Conservation (phyloP, 2,329 filamentous ascomycete genomes). For the Pseudogymnoascus sp. region DNA sequence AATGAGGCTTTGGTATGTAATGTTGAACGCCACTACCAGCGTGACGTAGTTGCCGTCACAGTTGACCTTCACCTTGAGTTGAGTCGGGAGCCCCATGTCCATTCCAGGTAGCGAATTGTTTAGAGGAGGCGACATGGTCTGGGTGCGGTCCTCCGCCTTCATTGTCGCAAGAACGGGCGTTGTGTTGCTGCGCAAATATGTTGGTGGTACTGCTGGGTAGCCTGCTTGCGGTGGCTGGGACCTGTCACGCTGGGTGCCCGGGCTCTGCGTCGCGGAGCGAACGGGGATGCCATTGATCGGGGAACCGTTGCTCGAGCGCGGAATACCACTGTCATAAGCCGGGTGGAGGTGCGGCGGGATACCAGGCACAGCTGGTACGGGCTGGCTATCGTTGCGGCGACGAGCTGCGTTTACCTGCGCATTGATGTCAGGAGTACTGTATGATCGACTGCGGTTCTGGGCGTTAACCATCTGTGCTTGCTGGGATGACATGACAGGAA, state of each 20-base stretch:
- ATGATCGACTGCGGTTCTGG: slow-evolving; percentile 75
- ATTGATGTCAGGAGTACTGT: slow-evolving; percentile 92
- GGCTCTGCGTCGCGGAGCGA: slow-evolving; percentile 63
- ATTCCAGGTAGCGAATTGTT: slow-evolving; percentile 23
- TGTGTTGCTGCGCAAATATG: slow-evolving; percentile 27
- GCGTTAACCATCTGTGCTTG: slow-evolving; percentile 39
- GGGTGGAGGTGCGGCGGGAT: slow-evolving; percentile 64
- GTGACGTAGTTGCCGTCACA: slow-evolving; percentile 89
- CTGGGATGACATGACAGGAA: slow-evolving; percentile 61
- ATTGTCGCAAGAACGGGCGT: slow-evolving; percentile 17
- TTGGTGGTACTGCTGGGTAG: slow-evolving; percentile 37
- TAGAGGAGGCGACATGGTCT: slow-evolving; percentile 42
- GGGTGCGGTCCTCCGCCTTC: slow-evolving; percentile 29
- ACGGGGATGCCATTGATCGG: slow-evolving; percentile 62
- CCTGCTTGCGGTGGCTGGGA: slow-evolving; percentile 44
- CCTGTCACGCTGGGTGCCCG: slow-evolving; percentile 58
- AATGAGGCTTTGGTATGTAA: slow-evolving; percentile 85
- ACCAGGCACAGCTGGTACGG: slow-evolving; percentile 64
- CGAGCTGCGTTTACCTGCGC: slow-evolving; percentile 51
- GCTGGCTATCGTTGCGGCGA: slow-evolving; percentile 31
- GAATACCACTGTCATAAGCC: slow-evolving; percentile 54
- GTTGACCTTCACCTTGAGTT: slow-evolving; percentile 93
- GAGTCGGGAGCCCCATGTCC: slow-evolving; percentile 54
- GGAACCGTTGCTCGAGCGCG: slow-evolving; percentile 75
- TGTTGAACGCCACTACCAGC: slow-evolving; percentile 92